A percentile compares a stretch with the other conserved stretches of the same genome.
Evolutionary conservation across 192 early-diverging fungal genomes (phyloP).

Genomic region (Coemansia sp.): DNA sequence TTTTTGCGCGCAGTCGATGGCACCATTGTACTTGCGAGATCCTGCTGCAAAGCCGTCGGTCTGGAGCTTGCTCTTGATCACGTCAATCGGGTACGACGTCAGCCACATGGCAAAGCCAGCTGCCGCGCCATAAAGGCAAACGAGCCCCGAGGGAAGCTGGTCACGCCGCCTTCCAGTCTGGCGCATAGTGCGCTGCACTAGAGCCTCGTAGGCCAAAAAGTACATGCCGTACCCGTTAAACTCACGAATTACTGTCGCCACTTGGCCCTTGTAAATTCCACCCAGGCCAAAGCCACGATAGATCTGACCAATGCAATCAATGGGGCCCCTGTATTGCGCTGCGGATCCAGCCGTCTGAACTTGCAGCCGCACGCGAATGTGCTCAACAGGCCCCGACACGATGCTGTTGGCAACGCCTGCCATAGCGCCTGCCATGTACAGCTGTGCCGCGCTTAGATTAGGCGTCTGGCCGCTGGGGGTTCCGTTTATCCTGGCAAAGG

Average conservation of each 20-base stretch:
- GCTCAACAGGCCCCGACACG: conserved; percentile 93
- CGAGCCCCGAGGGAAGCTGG: conserved; percentile 77
- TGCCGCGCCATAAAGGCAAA: conserved; percentile 80
- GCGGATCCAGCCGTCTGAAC: conserved; percentile 75
- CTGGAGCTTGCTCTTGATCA: conserved; percentile 94
- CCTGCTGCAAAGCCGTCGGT: conserved; percentile 78
- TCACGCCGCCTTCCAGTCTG: conserved; percentile 62
- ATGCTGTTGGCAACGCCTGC: conserved; percentile 90
- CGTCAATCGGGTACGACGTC: conserved; percentile 91
- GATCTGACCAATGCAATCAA: conserved; percentile 85
- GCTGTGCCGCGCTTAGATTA: conserved; percentile 73
- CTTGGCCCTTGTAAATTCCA: conserved; percentile 92
- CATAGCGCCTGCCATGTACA: conserved; percentile 84
- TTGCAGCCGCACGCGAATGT: conserved; percentile 94
- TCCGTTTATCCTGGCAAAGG: conserved; percentile 66
- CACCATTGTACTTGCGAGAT: conserved; percentile 71
- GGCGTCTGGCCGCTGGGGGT: conserved; percentile 46
- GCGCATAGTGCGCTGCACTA: conserved; percentile 79
- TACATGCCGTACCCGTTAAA: conserved; percentile 94
- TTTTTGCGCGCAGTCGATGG: conserved; percentile 81
- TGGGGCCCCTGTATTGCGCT: conserved; percentile 71
- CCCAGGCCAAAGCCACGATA: conserved; percentile 72
- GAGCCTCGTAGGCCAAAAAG: conserved; percentile 90
- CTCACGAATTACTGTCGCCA: conserved; percentile 84
- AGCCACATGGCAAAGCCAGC: conserved; percentile 86